Percentiles rank a stretch among this genome's conserved stretches.
Conservation (phyloP, 495 filamentous ascomycete genomes). For the Lineolata rhizophorae region DNA sequence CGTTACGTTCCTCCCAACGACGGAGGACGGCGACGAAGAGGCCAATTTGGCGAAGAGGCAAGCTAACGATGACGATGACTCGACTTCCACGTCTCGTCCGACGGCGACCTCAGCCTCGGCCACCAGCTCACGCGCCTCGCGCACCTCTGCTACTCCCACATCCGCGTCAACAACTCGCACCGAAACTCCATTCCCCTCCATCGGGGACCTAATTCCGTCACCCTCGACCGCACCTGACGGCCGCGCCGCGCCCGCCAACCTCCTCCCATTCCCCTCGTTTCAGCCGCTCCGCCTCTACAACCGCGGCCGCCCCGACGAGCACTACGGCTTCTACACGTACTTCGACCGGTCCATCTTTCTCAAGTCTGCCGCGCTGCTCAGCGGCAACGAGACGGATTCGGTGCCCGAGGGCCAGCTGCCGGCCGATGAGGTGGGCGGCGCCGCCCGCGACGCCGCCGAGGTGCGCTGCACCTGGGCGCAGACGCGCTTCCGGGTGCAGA, state of each 20-base stretch:
- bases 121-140: slow-evolving; percentile 5
- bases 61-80: too few relatives aligned
- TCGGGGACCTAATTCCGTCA: slow-evolving; percentile 32
- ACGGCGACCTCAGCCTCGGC: slow-evolving; percentile 3
- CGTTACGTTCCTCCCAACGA: slow-evolving; percentile 22
- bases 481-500: slow-evolving; percentile 72
- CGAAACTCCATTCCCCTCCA: slow-evolving; percentile 21
- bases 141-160: too few relatives aligned
- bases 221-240: slow-evolving; percentile 41
- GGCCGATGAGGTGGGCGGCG: slow-evolving; percentile 44
- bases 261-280: slow-evolving; percentile 41
- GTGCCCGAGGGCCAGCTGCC: slow-evolving; percentile 16
- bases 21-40: background rate
- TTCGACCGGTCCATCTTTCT: slow-evolving; percentile 77
- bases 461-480: slow-evolving; percentile 59
- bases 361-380: slow-evolving; percentile 20
- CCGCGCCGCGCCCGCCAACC: slow-evolving; percentile 44
- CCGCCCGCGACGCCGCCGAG: slow-evolving; percentile 32
- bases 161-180: slow-evolving; percentile 6
- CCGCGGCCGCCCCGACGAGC: slow-evolving; percentile 53
- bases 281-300: slow-evolving; percentile 79
- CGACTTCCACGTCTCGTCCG: slow-evolving; percentile 2
- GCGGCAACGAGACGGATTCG: slow-evolving; percentile 15
- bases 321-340: slow-evolving; percentile 88
- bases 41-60: slow-evolving; percentile 1